phyloP scores from a whole-genome alignment of 371 early-diverging fungal species.

The Lichtheimia ornata region DNA sequence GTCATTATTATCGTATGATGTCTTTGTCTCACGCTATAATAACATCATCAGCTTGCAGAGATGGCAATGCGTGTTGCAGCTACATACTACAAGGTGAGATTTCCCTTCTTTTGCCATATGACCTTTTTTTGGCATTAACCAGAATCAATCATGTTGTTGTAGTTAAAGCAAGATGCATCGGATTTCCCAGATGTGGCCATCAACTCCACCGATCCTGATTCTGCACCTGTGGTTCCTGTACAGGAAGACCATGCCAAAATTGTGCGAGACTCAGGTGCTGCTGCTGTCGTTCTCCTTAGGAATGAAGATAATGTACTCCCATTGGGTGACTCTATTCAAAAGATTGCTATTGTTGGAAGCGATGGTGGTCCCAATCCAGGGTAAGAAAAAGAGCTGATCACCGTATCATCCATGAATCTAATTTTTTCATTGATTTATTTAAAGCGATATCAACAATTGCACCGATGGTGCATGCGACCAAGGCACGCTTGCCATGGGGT shows the following conservation, averaged over 20 bases:
- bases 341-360: conserved; percentile 50
- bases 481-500: conserved; percentile 64
- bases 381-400: neutral
- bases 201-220: neutral
- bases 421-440: conserved; percentile 9
- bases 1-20: neutral
- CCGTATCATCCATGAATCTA: neutral
- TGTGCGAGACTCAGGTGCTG: conserved; percentile 50
- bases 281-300: conserved; percentile 50
- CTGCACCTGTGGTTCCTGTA: conserved; percentile 3
- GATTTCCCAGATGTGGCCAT: conserved; percentile 3
- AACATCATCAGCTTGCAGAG: conserved; percentile 34
- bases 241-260: conserved; percentile 30
- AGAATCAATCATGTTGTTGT: neutral
- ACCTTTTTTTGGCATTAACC: neutral
- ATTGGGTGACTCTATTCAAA: conserved; percentile 13
- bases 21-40: neutral
- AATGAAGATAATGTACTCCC: conserved; percentile 48
- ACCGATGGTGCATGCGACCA: conserved; percentile 50
- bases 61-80: conserved; percentile 61
- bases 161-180: conserved; percentile 29
- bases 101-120: neutral
- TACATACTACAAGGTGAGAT: conserved; percentile 43
- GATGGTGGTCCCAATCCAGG: conserved; percentile 32
- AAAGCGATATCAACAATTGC: conserved; percentile 44